Conservation (phyloP, 176 grass and related monocot genomes). For the Olyra latifolia region DNA sequence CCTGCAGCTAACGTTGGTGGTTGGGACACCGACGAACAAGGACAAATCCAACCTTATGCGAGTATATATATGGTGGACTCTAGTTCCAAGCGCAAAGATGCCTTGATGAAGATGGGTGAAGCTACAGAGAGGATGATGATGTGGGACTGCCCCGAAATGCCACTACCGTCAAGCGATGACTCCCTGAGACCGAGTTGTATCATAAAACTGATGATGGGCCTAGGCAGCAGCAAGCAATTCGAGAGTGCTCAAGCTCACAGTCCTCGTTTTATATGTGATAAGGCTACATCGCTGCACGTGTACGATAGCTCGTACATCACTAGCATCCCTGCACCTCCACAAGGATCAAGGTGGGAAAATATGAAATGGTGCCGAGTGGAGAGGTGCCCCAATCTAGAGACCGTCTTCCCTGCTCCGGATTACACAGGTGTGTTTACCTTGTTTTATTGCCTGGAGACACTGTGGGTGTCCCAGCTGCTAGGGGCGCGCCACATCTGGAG, state of each 20-base stretch:
- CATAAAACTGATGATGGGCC: too few species aligned
- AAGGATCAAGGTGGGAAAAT: fast-evolving
- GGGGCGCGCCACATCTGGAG: background rate
- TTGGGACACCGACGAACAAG: background rate
- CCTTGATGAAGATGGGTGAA: too few species aligned
- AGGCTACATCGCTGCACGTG: background rate
- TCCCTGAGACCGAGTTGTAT: too few species aligned
- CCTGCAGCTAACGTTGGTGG: background rate
- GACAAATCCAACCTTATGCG: too few species aligned
- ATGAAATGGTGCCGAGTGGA: conserved; percentile 11
- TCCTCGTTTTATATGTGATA: background rate
- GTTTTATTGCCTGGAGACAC: background rate
- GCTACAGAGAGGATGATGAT: too few species aligned
- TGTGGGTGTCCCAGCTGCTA: background rate
- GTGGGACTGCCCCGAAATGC: too few species aligned
- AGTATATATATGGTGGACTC: too few species aligned
- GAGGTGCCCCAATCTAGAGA: background rate
- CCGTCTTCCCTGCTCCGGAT: background rate
- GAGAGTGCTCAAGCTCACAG: background rate
- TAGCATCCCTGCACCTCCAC: background rate
- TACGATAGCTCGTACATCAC: background rate
- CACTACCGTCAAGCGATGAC: too few species aligned
- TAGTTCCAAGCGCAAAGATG: background rate
- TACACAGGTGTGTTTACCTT: too few species aligned
- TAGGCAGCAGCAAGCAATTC: too few species aligned